Evolutionary conservation across 352 stramenopile genomes (phyloP).

Genomic region (Phytophthora pinifolia): DNA sequence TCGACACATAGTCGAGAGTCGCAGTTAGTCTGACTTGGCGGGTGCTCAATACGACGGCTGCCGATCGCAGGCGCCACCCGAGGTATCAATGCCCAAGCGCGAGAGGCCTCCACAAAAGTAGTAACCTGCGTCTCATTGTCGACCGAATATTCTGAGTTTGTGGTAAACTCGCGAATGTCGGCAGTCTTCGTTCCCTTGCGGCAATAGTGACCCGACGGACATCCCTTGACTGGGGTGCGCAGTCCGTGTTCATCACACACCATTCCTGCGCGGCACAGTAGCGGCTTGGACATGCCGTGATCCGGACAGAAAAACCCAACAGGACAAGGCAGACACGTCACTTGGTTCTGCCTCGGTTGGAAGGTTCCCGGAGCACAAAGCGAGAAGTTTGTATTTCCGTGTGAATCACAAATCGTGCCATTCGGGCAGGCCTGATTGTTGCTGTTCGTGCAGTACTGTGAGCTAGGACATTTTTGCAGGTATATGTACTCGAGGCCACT

Average conservation of each 20-base stretch:
- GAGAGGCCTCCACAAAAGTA: slow-evolving; percentile 50
- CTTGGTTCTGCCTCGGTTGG: slow-evolving; percentile 85
- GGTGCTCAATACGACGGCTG: slow-evolving; percentile 63
- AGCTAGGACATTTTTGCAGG: slow-evolving; percentile 52
- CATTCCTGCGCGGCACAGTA: slow-evolving; percentile 91
- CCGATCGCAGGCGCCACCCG: slow-evolving; percentile 49
- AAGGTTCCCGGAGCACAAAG: slow-evolving; percentile 93
- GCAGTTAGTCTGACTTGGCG: slow-evolving; percentile 53
- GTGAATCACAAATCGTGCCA: slow-evolving; percentile 71
- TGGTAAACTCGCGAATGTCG: slow-evolving; percentile 61
- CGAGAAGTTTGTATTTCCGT: slow-evolving; percentile 90
- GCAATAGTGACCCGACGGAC: slow-evolving; percentile 94
- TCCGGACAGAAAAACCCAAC: slow-evolving; percentile 95
- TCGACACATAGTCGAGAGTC: slow-evolving; percentile 52
- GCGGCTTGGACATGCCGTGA: slow-evolving; percentile 85
- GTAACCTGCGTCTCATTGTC: slow-evolving; percentile 70
- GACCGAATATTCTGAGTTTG: slow-evolving; percentile 54
- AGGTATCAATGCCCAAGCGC: slow-evolving; percentile 50
- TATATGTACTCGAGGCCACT: slow-evolving; percentile 80
- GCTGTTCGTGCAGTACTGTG: slow-evolving; percentile 57
- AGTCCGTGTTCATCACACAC: slow-evolving; percentile 93
- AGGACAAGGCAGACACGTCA: slow-evolving; percentile 88
- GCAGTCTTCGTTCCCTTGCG: slow-evolving; percentile 91
- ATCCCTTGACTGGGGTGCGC: slow-evolving; percentile 71
- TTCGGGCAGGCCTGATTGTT: slow-evolving; percentile 83